These are phyloP conservation scores for Epichloe coenophiala DNA, from an alignment of 2,329 filamentous ascomycete species.

Conservation along the genomic window DNA sequence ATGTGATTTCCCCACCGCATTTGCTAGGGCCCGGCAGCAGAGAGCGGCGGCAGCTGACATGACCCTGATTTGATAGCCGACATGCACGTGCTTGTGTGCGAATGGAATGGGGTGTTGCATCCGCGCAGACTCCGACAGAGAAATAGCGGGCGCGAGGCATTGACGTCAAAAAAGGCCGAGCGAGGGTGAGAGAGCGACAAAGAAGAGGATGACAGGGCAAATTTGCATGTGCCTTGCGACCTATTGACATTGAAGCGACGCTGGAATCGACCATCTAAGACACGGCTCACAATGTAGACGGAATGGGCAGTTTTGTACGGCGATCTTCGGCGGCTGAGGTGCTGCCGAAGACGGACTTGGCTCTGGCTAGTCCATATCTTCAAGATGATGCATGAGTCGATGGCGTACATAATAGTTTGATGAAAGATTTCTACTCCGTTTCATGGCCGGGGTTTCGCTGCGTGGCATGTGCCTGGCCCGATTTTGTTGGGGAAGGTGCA, in stretches of 20 bases:
- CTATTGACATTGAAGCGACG: not conserved
- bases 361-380: too few relatives aligned
- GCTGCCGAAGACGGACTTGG: not conserved
- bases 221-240: too few relatives aligned
- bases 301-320: not conserved
- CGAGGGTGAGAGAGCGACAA: too few relatives aligned
- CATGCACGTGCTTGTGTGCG: not conserved
- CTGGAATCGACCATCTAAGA: not conserved
- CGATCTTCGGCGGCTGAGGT: not conserved
- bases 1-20: slow-evolving; percentile 6
- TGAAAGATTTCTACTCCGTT: too few relatives aligned
- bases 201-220: too few relatives aligned
- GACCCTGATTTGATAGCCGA: not conserved
- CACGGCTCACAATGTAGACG: not conserved
- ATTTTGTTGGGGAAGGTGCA: not conserved
- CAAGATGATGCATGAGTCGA: too few relatives aligned
- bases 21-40: not conserved
- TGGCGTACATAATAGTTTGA: too few relatives aligned
- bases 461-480: not conserved
- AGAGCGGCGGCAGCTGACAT: too few relatives aligned
- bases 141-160: too few relatives aligned
- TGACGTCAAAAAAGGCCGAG: too few relatives aligned
- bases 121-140: too few relatives aligned
- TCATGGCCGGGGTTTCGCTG: not conserved
- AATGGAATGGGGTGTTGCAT: not conserved